These are phyloP conservation scores for Pseudomonodictys pantanalensis DNA, from an alignment of 495 filamentous ascomycete genomes.

Conservation along the genomic window DNA sequence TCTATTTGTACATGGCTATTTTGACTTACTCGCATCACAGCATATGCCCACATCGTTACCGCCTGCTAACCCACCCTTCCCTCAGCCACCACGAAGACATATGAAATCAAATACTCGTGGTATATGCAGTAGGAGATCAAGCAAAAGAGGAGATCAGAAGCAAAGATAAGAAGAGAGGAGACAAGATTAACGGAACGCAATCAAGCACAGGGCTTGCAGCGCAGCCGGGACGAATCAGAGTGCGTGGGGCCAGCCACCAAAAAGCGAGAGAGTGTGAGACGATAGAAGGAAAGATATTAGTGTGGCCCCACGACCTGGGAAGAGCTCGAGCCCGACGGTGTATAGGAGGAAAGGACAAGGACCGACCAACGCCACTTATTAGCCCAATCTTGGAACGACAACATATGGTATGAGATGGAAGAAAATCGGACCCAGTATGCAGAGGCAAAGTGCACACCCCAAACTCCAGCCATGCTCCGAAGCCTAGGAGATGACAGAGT, in stretches of 20 bases:
- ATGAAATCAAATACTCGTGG: slow-evolving; percentile 21
- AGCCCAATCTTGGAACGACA: slow-evolving; percentile 14
- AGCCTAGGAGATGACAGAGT: slow-evolving; percentile 29
- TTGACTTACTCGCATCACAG: background rate
- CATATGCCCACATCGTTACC: background rate
- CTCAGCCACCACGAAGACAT: slow-evolving; percentile 8
- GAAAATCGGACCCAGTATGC: slow-evolving; percentile 23
- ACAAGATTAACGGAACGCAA: background rate
- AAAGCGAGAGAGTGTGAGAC: slow-evolving; percentile 24
- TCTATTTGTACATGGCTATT: slow-evolving; percentile 30
- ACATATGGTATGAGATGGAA: background rate
- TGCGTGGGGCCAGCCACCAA: slow-evolving; percentile 32
- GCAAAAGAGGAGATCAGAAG: slow-evolving; percentile 10
- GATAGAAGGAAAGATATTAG: slow-evolving; percentile 30
- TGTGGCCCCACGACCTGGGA: slow-evolving; percentile 15
- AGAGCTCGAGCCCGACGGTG: slow-evolving; percentile 33
- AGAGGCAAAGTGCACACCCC: slow-evolving; percentile 12
- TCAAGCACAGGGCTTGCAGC: background rate
- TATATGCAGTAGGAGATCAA: slow-evolving; percentile 30
- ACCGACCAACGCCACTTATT: slow-evolving; percentile 26
- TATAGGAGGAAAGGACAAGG: slow-evolving; percentile 19
- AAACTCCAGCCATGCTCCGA: slow-evolving; percentile 35
- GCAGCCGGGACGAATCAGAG: slow-evolving; percentile 13
- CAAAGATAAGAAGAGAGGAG: slow-evolving; percentile 11
- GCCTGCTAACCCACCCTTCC: background rate